Evolutionary conservation across 768 basidiomycete species (phyloP).

Genomic region (Naematelia aurantialba): DNA sequence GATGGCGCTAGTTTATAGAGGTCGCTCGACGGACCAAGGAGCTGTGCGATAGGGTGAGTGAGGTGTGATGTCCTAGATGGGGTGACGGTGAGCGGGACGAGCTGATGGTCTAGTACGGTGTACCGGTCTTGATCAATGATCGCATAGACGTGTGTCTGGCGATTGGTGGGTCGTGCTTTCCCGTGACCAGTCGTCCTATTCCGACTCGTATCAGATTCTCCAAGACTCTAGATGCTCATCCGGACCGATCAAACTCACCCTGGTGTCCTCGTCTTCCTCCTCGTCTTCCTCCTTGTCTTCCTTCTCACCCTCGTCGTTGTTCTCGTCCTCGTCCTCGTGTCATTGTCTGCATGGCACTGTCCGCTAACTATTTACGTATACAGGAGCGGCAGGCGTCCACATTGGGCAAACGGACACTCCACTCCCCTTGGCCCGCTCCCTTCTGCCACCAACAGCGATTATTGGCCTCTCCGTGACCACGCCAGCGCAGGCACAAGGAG

Average conservation of each 20-base stretch:
- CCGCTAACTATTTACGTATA: no score
- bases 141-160: slow-evolving; percentile 77
- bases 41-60: slow-evolving; percentile 61
- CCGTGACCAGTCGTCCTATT: not conserved
- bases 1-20: slow-evolving; percentile 77
- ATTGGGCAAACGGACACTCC: slow-evolving; percentile 86
- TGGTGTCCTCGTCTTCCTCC: no score
- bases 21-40: slow-evolving; percentile 67
- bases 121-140: slow-evolving; percentile 71
- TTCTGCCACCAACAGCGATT: slow-evolving; percentile 67
- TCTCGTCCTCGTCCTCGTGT: no score
- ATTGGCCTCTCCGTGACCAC: slow-evolving; percentile 79
- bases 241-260: no score
- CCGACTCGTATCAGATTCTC: no score
- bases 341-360: no score
- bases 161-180: slow-evolving; percentile 59
- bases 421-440: slow-evolving; percentile 59
- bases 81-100: slow-evolving; percentile 52
- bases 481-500: slow-evolving; percentile 61
- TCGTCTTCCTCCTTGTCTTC: no score
- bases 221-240: no score
- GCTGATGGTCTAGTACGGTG: slow-evolving; percentile 55
- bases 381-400: slow-evolving; percentile 67
- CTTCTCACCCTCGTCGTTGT: no score
- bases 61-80: not conserved